Evolutionary conservation across 345 rosid species (phyloP), one percentile per base, ranked within the genome.

Genomic region (Pugionium cornutum): DNA sequence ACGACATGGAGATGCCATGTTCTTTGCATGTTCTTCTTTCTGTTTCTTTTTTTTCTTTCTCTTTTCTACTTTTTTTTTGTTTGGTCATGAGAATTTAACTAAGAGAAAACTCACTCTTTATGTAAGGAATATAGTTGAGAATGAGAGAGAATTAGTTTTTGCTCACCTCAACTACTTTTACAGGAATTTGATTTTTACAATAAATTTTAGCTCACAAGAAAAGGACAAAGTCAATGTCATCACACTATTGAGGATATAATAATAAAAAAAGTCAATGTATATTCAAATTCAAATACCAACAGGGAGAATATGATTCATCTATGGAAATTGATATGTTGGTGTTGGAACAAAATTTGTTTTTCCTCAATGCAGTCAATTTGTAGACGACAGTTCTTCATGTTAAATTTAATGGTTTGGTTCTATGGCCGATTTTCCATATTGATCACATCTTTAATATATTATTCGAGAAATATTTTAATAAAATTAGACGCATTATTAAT

Each of bases 1-100:
- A 86, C 57, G 29, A 74, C 64, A 64, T 78, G 59, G 47, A 83
- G 58, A 69, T 76, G 56, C 59, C 76, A 62, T 52, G 49, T 32
- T 37, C 35, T 40, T 36, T 56, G 67, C 81, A 78, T 74, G 68
- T 37, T 68, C 34, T 55, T 54, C 67, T 65, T 37, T 65, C 30
- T 41, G 2, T 49, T 57, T 33, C n/a, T 51, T 9, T 31, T 0
- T 55, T 32, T 45, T 10, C 9, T 63, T 34, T 10, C 28, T 44
- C 18, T 52, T 31, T 55, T 36, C 18, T 55, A 2, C 8, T 37
- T 58, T 9, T 32, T 58, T 41, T 28, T 42, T 37, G 40, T 66
- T 37, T 70, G 46, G 67, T 53, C 57, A 55, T 63, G 70, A 7
- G 41, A 28, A 42, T 62, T 37, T 28, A 50, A 58, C 44, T 44